Conservation (phyloP, 768 basidiomycete species). For the Macrocybe gigantea region DNA sequence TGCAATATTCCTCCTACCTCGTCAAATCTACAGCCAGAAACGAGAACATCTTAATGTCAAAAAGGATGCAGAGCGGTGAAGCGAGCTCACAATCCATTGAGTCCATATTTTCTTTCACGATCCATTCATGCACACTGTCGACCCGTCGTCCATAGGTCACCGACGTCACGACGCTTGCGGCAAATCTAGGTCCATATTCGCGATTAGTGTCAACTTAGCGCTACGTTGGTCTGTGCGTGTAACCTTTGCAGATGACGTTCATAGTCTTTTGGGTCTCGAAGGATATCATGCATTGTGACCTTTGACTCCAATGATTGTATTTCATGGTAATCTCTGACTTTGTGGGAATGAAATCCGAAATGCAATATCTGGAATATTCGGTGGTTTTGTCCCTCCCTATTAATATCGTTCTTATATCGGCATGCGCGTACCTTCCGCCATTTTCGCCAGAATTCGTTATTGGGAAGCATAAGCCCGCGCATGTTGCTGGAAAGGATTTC, state of each 20-base stretch:
- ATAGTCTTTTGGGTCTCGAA: slow-evolving; percentile 30
- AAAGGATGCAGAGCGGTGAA: not conserved
- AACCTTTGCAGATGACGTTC: slow-evolving; percentile 37
- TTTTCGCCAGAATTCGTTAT: slow-evolving; percentile 38
- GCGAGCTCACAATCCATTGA: slow-evolving; percentile 33
- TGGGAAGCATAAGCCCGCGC: slow-evolving; percentile 39
- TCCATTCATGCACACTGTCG: slow-evolving; percentile 38
- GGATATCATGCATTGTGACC: slow-evolving; percentile 33
- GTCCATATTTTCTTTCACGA: slow-evolving; percentile 39
- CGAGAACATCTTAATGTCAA: not conserved
- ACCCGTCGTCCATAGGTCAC: slow-evolving; percentile 39
- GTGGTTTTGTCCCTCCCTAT: not conserved
- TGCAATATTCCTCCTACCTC: slow-evolving; percentile 9
- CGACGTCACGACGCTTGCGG: slow-evolving; percentile 39
- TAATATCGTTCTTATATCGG: not conserved
- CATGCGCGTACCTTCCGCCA: slow-evolving; percentile 33
- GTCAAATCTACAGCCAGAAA: slow-evolving; percentile 9
- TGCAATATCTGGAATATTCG: slow-evolving; percentile 31
- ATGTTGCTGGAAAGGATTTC: slow-evolving; percentile 42
- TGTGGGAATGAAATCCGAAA: slow-evolving; percentile 33
- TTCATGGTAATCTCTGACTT: slow-evolving; percentile 35
- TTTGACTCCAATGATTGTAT: slow-evolving; percentile 45
- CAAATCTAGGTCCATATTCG: slow-evolving; percentile 22
- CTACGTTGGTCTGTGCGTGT: not conserved
- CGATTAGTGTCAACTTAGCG: not conserved